Base-by-base conservation (phyloP, 805 yeast species). In the Wickerhamomyces alni region DNA sequence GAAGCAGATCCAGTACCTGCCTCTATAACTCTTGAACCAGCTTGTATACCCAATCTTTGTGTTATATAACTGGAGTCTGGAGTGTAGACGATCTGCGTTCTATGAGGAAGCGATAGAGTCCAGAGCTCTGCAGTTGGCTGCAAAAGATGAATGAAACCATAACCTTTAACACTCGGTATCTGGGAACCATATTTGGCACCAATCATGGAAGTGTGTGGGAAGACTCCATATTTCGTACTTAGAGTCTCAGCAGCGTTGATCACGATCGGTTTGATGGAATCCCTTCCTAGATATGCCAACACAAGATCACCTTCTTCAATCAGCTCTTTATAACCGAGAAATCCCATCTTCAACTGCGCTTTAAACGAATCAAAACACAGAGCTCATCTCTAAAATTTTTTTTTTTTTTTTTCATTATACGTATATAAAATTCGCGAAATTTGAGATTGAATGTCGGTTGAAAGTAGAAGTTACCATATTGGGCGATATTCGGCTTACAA, bases 1-100 rank as follows among this genome's bases (percentile, higher is more conserved):
- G 96, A 87, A 0, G 94, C 99, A 7, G 96, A 85, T 0, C 99
- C 99, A 0, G 99, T 93, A 28, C 99, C 99, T 1, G 98, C 96
- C 64, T 93, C 99, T 35, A 93, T 82, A 11, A 93, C 94, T 42
- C 77, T 65, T 1, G 87, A 73, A 1, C 91, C 89, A 12, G 86
- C 77, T 16, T 75, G 68, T 39, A 93, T 80, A 33, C 77, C 73
- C 46, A 93, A 65, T 52, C 96, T 67, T 58, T 91, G 96, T 46
- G 86, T 75, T 39, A 93, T 88, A 54, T 87, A 93, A 22, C 95
- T 77, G 2, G 96, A 84, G 59, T 93, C 99, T 9, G 95, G 95
- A 0, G 97, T 85, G 58, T 93, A 93, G 1, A 93, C 98, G 48
- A 93, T 93, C 65, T 93, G 99, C 0, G 99, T 93, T 61, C 99